A percentile compares a stretch with the other conserved stretches of the same genome.
phyloP scores from a whole-genome alignment of 73 alveolate genomes.

The Symbiodinium natans region DNA sequence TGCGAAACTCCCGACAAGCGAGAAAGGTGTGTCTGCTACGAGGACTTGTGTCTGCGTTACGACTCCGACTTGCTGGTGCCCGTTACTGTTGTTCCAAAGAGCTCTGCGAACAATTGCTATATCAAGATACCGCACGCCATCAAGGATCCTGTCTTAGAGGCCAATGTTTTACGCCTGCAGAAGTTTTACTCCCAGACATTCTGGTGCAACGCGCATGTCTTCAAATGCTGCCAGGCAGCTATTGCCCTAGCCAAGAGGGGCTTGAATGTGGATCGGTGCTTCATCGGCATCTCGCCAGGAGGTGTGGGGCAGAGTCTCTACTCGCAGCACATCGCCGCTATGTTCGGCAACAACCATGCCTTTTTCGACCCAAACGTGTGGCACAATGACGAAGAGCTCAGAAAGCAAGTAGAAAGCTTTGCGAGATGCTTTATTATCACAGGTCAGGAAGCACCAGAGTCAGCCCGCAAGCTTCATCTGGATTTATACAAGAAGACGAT shows the following conservation, averaged over 20 bases:
- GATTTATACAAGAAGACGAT: slow-evolving; percentile 17
- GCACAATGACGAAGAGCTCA: slow-evolving; percentile 41
- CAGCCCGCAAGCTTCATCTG: background rate
- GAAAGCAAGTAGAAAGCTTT: slow-evolving; percentile 27
- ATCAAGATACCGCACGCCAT: background rate
- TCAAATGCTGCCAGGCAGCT: background rate
- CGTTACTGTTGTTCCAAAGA: background rate
- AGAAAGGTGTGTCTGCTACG: background rate
- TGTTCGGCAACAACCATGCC: slow-evolving; percentile 11
- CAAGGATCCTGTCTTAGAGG: background rate
- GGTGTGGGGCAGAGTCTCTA: slow-evolving; percentile 44
- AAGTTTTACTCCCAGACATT: background rate
- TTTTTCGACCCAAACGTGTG: slow-evolving; percentile 46
- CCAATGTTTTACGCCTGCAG: background rate
- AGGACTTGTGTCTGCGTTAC: background rate
- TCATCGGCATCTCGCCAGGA: slow-evolving; percentile 20
- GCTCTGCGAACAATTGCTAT: slow-evolving; percentile 17
- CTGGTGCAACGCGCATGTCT: background rate
- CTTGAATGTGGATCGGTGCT: slow-evolving; percentile 27
- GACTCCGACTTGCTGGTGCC: background rate
- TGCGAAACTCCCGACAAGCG: background rate
- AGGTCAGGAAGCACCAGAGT: slow-evolving; percentile 20
- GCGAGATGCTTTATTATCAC: slow-evolving; percentile 20
- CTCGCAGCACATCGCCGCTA: background rate
- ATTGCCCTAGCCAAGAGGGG: slow-evolving; percentile 44